A percentile compares a stretch with the other conserved stretches of the same genome.
Evolutionary conservation across 768 basidiomycete species (phyloP).

Genomic region (Trametes punicea): DNA sequence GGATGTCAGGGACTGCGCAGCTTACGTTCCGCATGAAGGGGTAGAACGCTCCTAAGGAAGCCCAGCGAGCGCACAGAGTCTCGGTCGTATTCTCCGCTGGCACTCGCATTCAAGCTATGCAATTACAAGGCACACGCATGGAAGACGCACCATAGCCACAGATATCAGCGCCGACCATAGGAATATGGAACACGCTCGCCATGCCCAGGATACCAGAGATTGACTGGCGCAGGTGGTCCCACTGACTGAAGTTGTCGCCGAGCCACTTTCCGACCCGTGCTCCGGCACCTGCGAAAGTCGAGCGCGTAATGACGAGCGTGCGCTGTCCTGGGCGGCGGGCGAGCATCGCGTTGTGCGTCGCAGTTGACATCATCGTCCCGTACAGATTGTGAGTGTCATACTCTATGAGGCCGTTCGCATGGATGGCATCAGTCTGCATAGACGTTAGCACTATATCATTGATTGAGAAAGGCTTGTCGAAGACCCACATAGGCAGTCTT

Average conservation of each 20-base stretch:
- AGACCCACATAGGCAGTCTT: constrained; percentile 51
- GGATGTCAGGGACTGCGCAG: neutral
- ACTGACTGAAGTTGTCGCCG: constrained; percentile 59
- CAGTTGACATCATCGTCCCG: constrained; percentile 68
- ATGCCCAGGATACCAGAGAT: constrained; percentile 69
- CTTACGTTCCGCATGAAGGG: constrained; percentile 77
- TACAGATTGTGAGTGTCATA: constrained; percentile 68
- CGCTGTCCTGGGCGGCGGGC: constrained; percentile 57
- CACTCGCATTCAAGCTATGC: neutral
- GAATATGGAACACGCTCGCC: constrained; percentile 61
- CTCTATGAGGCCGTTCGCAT: constrained; percentile 55
- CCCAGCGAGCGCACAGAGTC: constrained; percentile 72
- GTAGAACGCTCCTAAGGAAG: constrained; percentile 71
- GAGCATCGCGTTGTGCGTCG: constrained; percentile 59
- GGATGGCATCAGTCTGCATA: constrained; percentile 36
- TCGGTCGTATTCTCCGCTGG: constrained; percentile 60
- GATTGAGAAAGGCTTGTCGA: neutral
- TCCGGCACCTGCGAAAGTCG: constrained; percentile 70
- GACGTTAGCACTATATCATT: neutral
- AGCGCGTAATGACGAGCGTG: constrained; percentile 67
- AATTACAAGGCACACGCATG: neutral
- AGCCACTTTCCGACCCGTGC: constrained; percentile 70
- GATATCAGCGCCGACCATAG: constrained; percentile 77
- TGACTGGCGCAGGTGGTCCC: constrained; percentile 56
- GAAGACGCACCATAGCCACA: constrained; percentile 58